Percentiles rank a stretch among this genome's conserved stretches.
Conservation (phyloP, 2,329 filamentous ascomycete species). For the Calonectria montana region DNA sequence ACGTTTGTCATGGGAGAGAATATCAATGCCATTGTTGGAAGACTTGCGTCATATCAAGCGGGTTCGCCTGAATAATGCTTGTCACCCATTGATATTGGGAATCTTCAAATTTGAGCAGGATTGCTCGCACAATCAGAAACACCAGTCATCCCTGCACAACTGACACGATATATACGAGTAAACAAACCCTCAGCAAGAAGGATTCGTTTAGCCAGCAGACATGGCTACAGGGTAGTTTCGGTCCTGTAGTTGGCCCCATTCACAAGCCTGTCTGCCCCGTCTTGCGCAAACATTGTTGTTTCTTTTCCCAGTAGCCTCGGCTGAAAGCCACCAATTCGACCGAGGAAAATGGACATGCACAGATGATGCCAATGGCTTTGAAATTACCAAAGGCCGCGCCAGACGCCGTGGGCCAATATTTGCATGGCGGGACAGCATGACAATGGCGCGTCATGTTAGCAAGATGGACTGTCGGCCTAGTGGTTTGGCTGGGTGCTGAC, state of each 20-base stretch:
- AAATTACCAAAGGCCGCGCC: slow-evolving; percentile 10
- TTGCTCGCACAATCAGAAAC: background rate
- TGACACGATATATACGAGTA: no score
- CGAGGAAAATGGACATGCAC: background rate
- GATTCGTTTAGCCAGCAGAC: background rate
- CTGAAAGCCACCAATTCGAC: background rate
- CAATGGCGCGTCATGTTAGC: slow-evolving; percentile 8
- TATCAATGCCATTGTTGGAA: slow-evolving; percentile 3
- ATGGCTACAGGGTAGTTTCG: background rate
- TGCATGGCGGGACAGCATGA: background rate
- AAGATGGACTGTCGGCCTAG: background rate
- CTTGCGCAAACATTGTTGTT: background rate
- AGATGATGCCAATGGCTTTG: background rate
- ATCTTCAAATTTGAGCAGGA: no score
- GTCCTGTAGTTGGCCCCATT: background rate
- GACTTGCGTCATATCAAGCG: background rate
- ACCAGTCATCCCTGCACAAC: no score
- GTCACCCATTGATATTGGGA: background rate
- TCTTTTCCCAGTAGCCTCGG: background rate
- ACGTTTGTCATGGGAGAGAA: background rate
- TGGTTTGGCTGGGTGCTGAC: slow-evolving; percentile 1
- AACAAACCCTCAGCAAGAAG: no score
- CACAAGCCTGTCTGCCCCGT: background rate
- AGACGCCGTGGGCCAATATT: slow-evolving; percentile 10
- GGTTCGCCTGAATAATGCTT: background rate